phyloP scores from a whole-genome alignment of 2,329 filamentous ascomycete genomes.

The Venturia oleaginea region DNA sequence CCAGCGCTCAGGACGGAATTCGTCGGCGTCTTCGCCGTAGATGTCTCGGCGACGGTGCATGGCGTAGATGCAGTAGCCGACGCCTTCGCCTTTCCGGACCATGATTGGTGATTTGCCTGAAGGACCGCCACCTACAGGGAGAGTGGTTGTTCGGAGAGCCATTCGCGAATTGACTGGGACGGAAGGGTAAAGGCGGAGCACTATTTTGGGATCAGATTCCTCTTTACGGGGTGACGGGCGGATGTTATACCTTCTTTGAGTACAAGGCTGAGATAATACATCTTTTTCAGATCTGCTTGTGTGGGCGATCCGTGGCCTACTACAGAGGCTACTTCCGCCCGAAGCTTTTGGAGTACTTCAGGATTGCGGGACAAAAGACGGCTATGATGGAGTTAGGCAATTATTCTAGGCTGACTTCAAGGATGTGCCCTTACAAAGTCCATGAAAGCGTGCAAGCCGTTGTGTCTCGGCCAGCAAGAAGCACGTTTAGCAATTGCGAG shows the following conservation, averaged over 20 bases:
- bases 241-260: neutral
- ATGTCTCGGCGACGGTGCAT: neutral
- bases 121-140: neutral
- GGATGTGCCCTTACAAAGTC: neutral
- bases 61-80: neutral
- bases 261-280: neutral
- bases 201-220: neutral
- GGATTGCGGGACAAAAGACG: neutral
- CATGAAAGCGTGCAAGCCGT: slow-evolving; percentile 1
- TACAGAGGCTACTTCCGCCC: neutral
- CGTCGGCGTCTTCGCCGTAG: neutral
- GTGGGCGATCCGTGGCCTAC: neutral
- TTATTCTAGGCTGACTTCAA: neutral
- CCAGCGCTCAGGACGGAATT: neutral
- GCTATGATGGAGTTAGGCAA: neutral
- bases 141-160: neutral
- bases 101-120: neutral
- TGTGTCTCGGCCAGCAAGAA: slow-evolving; percentile 9
- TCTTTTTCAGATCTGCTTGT: neutral
- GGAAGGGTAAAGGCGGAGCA: slow-evolving; percentile 1
- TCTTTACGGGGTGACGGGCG: neutral
- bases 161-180: neutral
- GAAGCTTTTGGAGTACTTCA: neutral
- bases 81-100: neutral
- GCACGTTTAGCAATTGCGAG: neutral